Base-by-base conservation (phyloP, 2,329 filamentous ascomycete genomes). In the Didymella lethalis region DNA sequence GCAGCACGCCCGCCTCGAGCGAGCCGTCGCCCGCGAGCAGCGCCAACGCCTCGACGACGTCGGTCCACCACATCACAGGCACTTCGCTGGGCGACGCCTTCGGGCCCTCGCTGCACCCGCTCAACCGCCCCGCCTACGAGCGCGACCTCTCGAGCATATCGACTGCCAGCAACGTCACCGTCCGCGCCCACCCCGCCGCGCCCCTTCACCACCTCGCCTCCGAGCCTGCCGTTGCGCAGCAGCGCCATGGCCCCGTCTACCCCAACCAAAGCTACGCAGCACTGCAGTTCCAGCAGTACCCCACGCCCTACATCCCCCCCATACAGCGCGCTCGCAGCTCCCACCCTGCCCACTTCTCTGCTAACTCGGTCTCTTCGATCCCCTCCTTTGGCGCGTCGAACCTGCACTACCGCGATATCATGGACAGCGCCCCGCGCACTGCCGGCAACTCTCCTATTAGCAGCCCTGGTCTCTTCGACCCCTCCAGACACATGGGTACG, bases 181-280 rank as follows among this genome's bases (percentile, higher is more conserved):
- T 80, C 52, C 79, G 79, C 40, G 75, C 76, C 26, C 64, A 67
- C 51, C 68, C 70, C 23, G 62, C 69, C 34, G 71, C 69, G 18
- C n/a, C 57, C n/a, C 36, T 40, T 11, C 36, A 40, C 36, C 36
- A 40, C 36, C 20, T 40, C 36, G 18, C 36, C 7, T 40, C 36
- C 18, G n/a, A 11, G 36, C 18, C 36, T 40, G 66, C 61, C 23
- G 59, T 63, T 18, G 64, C 54, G 32, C 66, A 62, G 45, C 64
- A 63, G 31, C 66, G 66, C 36, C 71, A 76, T 65, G 73, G 77
- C 28, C 78, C 77, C 20, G 67, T 75, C 57, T 83, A 78, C 63
- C 81, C 81, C 45, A 82, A 83, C 64, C 82, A 84, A 71, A 78
- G 81, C 18, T 82, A 82, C 68, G 77, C 81, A 46, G 81, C 81